Evolutionary conservation across 225 moss, liverwort and hornwort species (phyloP), one percentile per base, ranked within the genome.

Genomic region (Sphagnum tenellum): DNA sequence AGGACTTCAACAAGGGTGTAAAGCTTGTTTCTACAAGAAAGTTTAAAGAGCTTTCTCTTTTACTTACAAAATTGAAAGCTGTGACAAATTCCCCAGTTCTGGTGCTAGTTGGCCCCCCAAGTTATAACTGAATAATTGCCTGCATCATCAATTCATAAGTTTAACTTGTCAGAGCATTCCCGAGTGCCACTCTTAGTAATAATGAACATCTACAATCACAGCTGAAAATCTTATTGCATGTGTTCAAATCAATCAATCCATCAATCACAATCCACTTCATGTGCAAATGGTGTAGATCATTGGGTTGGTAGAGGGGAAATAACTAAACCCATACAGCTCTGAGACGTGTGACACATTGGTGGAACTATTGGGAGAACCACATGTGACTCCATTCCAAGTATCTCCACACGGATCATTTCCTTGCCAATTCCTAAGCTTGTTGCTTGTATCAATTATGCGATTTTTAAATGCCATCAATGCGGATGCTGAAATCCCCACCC

Each of bases 71-170:
- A 71, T 84, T 51, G 0, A 0, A 50, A 94, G 69, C 7, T 13
- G 29, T 0, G 44, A 7, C 10, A 94, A 79, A 53, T 83, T 72
- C 61, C 94, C 94, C 0, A 94, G 62, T 13, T 94, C 90, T 2
- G 90, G 77, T 10, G 81, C 90, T 55, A 94, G 73, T 2, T 76
- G 69, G 66, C 94, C 94, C 0, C 58, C 62, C 4, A 91, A 79
- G 4, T 77, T 71, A 3, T 61, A n/a, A 2, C 45, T 45, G 44
- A 82, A 69, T 13, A 94, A 57, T 3, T 85, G 88, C 54, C 94
- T 94, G 75, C 72, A 62, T 64, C 12, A 57, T 29, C 29, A 64
- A 13, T 63, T 62, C 29, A 29, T 10, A 14, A 1, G 29, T 29
- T 29, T 29, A 29, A 29, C 29, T 29, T 29, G 29, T 29, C 29